Evolutionary conservation across 148 eudicot species (phyloP).

Genomic region (Oxyria digyna): DNA sequence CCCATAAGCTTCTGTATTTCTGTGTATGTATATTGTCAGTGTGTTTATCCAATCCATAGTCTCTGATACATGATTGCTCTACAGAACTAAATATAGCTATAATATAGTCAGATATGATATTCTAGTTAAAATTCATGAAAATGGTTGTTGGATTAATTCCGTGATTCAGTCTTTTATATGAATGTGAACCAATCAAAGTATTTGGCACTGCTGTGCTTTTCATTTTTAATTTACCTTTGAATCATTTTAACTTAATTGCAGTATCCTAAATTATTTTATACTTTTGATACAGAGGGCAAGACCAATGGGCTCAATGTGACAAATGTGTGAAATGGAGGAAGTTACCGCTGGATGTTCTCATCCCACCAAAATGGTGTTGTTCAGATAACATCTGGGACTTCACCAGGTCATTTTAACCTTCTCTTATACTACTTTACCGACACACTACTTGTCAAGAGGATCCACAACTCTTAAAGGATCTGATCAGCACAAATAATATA

Average conservation of each 20-base stretch:
- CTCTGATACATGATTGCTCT: neutral
- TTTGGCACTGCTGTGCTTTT: neutral
- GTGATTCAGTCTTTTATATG: neutral
- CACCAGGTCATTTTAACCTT: conserved; percentile 35
- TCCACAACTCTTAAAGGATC: neutral
- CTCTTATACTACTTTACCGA: neutral
- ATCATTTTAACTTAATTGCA: neutral
- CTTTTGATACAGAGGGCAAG: conserved; percentile 43
- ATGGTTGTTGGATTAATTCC: neutral
- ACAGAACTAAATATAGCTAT: neutral
- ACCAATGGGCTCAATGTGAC: conserved; percentile 93
- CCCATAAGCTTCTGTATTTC: neutral
- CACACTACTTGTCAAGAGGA: neutral
- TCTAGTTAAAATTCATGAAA: neutral
- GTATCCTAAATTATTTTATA: no score
- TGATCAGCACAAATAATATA: neutral
- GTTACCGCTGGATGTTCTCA: conserved; percentile 56
- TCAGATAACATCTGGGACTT: conserved; percentile 66
- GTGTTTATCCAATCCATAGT: neutral
- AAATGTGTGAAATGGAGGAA: conserved; percentile 79
- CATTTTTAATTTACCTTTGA: neutral
- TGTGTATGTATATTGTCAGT: neutral
- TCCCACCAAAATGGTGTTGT: conserved; percentile 84
- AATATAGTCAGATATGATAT: neutral
- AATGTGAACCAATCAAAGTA: neutral